Conservation (phyloP, 2,329 filamentous ascomycete genomes). For the Colletotrichum sidae region DNA sequence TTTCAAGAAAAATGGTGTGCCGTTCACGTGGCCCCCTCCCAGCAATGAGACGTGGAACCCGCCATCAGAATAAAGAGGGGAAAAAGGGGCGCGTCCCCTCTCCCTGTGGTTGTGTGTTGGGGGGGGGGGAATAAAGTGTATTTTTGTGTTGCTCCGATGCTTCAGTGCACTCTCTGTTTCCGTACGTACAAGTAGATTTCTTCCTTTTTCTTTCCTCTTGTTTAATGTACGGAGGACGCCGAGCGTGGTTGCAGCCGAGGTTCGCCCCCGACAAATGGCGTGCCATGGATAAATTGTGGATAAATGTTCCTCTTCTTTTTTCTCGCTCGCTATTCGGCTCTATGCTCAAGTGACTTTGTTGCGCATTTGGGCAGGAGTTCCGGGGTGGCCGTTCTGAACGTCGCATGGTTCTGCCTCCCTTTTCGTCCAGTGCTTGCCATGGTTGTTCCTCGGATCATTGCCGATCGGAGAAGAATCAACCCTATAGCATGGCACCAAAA, state of each 20-base stretch:
- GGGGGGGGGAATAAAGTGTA: too few relatives aligned
- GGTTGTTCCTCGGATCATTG: too few relatives aligned
- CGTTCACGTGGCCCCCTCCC: conserved; percentile 6
- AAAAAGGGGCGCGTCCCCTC: background rate
- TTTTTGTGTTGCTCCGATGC: too few relatives aligned
- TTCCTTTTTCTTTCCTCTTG: background rate
- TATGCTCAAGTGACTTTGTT: background rate
- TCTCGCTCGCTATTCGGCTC: background rate
- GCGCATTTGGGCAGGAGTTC: background rate
- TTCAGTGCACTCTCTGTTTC: too few relatives aligned
- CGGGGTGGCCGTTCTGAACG: background rate
- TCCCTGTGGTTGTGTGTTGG: background rate
- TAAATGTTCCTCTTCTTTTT: background rate
- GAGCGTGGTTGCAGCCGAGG: conserved; percentile 19
- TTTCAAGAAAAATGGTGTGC: too few relatives aligned
- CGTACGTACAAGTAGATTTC: too few relatives aligned
- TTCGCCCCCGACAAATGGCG: conserved; percentile 6
- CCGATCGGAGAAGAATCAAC: too few relatives aligned
- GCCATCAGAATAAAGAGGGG: background rate
- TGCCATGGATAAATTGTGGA: background rate
- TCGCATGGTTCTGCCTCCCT: too few relatives aligned
- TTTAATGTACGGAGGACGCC: conserved; percentile 12
- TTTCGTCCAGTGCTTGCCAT: too few relatives aligned
- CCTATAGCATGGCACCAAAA: too few relatives aligned
- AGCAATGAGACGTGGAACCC: background rate